Evolutionary conservation across 805 yeast genomes (phyloP).

Genomic region (Danielia oregonensis): DNA sequence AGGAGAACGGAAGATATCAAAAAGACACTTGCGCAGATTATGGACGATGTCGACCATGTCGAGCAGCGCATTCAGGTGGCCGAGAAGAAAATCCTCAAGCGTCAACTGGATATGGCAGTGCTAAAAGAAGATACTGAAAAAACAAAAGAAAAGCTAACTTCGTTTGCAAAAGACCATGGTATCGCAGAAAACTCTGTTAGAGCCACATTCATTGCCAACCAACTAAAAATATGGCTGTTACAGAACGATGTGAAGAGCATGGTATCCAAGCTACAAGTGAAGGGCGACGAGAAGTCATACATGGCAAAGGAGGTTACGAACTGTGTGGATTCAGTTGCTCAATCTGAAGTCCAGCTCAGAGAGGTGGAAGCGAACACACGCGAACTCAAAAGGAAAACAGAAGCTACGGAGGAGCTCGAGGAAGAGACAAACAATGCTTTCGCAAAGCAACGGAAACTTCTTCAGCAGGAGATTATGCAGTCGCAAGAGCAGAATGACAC

Average conservation of each 20-base stretch:
- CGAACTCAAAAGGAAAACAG: constrained; percentile 18
- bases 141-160: constrained; percentile 25
- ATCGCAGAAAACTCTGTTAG: constrained; percentile 16
- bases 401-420: constrained; percentile 18
- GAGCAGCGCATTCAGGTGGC: constrained; percentile 33
- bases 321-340: constrained; percentile 47
- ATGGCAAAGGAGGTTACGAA: constrained; percentile 56
- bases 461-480: constrained; percentile 17
- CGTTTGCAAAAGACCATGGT: constrained; percentile 21
- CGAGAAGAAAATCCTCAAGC: constrained; percentile 28
- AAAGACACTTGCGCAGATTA: constrained; percentile 43
- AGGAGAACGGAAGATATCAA: constrained; percentile 41
- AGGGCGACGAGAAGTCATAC: constrained; percentile 58
- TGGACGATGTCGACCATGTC: constrained; percentile 43
- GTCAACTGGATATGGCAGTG: constrained; percentile 26
- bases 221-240: constrained; percentile 42
- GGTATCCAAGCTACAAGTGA: constrained; percentile 43
- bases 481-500: constrained; percentile 22
- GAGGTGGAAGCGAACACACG: constrained; percentile 18
- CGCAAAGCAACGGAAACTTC: constrained; percentile 15
- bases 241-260: constrained; percentile 43
- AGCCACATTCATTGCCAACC: constrained; percentile 30
- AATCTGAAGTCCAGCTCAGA: constrained; percentile 33
- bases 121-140: constrained; percentile 21
- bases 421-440: constrained; percentile 18